These are phyloP conservation scores for Boletus patriciae DNA, from an alignment of 768 basidiomycete genomes.

Conservation along the genomic window DNA sequence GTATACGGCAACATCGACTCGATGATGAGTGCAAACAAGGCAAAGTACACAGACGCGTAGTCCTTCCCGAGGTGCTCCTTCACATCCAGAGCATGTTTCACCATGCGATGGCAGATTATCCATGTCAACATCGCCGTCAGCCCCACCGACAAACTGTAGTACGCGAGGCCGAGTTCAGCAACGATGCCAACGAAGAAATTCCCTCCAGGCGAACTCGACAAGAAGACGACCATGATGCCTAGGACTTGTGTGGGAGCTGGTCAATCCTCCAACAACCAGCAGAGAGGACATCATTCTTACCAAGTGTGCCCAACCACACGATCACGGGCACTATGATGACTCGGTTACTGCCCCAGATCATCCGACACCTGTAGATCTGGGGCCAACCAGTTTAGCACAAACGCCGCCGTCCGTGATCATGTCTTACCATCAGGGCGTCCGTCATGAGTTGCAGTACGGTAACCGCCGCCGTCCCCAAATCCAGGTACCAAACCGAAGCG, in stretches of 20 bases:
- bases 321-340: slow-evolving; percentile 20
- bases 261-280: background rate
- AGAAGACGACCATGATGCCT: slow-evolving; percentile 15
- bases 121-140: slow-evolving; percentile 23
- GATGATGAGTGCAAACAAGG: slow-evolving; percentile 14
- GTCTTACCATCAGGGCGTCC: slow-evolving; percentile 40
- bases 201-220: slow-evolving; percentile 16
- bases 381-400: background rate
- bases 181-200: slow-evolving; percentile 20
- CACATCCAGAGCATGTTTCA: slow-evolving; percentile 12
- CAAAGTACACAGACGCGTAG: slow-evolving; percentile 22
- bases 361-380: slow-evolving; percentile 41
- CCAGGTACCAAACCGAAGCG: slow-evolving; percentile 31
- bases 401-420: background rate
- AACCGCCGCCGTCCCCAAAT: slow-evolving; percentile 30
- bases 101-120: slow-evolving; percentile 21
- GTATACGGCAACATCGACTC: slow-evolving; percentile 31
- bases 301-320: slow-evolving; percentile 26
- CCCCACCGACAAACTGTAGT: slow-evolving; percentile 20
- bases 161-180: slow-evolving; percentile 18
- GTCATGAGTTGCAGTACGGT: slow-evolving; percentile 36
- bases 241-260: slow-evolving; percentile 9
- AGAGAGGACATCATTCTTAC: slow-evolving; percentile 9
- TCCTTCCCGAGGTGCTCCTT: slow-evolving; percentile 18
- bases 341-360: slow-evolving; percentile 30